Evolutionary conservation across 2,329 filamentous ascomycete species (phyloP).

Genomic region (Hymenoscyphus occultus): DNA sequence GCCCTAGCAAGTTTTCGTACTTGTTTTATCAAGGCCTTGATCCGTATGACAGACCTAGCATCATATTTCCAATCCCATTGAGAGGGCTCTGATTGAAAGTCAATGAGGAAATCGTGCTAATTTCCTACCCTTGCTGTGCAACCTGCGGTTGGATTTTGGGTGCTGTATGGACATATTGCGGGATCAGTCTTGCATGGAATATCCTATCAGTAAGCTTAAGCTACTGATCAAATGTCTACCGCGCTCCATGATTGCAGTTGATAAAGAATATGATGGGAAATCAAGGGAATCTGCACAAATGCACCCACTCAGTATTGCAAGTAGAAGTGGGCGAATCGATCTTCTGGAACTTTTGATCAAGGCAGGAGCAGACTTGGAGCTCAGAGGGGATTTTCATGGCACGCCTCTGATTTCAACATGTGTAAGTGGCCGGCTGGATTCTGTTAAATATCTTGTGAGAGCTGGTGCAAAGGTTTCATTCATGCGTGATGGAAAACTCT

Average conservation of each 20-base stretch:
- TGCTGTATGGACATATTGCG: neutral
- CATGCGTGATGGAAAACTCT: neutral
- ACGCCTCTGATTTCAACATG: conserved; percentile 6
- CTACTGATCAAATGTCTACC: neutral
- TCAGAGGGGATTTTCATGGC: neutral
- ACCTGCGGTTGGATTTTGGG: neutral
- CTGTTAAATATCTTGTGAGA: conserved; percentile 5
- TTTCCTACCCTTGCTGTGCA: neutral
- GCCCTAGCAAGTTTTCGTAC: neutral
- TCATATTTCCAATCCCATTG: neutral
- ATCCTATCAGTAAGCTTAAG: neutral
- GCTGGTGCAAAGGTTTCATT: neutral
- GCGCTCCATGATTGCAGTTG: neutral
- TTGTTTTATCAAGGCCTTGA: neutral
- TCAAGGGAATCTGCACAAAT: too few species aligned
- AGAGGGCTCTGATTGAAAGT: too few species aligned
- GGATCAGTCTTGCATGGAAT: neutral
- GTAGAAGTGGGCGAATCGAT: neutral
- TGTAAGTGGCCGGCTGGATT: neutral
- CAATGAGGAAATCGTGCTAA: neutral
- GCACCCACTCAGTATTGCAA: neutral
- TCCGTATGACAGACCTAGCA: neutral
- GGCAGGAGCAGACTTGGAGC: conserved; percentile 1
- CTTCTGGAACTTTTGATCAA: neutral
- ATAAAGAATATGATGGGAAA: neutral